Evolutionary conservation across 2,329 filamentous ascomycete species (phyloP), one percentile per base, ranked within the genome.

Genomic region (Pseudohalonectria lignicola): DNA sequence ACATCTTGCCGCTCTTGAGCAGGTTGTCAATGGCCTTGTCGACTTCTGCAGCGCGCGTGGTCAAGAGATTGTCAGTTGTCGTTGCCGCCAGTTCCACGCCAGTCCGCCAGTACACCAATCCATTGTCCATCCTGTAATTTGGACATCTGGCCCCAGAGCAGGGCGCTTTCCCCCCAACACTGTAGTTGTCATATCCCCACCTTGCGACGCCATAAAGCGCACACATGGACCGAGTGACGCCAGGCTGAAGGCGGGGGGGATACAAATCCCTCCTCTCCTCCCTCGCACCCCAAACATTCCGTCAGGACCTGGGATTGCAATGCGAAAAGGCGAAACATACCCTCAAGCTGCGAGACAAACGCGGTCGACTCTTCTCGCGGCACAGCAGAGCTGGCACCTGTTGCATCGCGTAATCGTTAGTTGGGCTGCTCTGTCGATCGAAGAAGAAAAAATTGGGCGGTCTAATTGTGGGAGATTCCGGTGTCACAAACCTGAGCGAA

Each of bases 1-100:
- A 92, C 65, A 88, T 80, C 70, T 96, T 96, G 54, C 88, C 88
- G 60, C 88, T 94, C 74, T 96, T 96, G 54, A 90, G 75, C 43
- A 98, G 75, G 61, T 96, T 96, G 55, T 96, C 92, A 54, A 90
- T 79, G 49, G 90, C 90, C 57, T 90, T 82, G 49, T 96, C 92
- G 52, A 98, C 87, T 76, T 98, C 92, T 94, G 55, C 30, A 46
- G 41, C 38, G 39, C 21, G 49, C 61, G 42, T 59, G 6, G 15
- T 9, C 9, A 26, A 28, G 18, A 15, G 8, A 6, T 35, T n/a
- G 45, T 49, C 40, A 53, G 46, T 32, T 37, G 20, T 23, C 20
- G 21, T 31, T 5, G 21, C 12, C 17, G 39, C 13, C 23, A 13
- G 34, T 10, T 31, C 11, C 12, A 13, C 18, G 15, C 16, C n/a